Conservation (phyloP, 2,329 filamentous ascomycete species). For the Didymella pomorum region DNA sequence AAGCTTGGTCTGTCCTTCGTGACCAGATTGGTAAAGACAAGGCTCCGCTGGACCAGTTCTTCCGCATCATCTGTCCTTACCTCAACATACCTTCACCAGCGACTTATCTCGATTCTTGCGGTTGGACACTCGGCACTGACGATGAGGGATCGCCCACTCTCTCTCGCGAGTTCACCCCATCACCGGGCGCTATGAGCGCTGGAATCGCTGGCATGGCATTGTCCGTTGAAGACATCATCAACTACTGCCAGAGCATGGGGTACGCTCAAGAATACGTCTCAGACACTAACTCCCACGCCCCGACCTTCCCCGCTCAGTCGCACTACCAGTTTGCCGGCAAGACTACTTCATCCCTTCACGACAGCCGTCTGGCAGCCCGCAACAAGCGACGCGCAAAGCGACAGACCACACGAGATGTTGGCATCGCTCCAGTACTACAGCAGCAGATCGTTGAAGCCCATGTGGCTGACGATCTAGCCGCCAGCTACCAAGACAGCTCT, state of each 20-base stretch:
- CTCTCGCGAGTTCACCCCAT: slow-evolving; percentile 24
- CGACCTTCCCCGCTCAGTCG: slow-evolving; percentile 30
- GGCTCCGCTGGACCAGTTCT: slow-evolving; percentile 59
- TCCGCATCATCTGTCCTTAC: slow-evolving; percentile 55
- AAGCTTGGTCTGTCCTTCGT: slow-evolving; percentile 63
- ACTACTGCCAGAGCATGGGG: slow-evolving; percentile 34
- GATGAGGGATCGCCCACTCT: slow-evolving; percentile 32
- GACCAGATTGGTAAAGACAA: slow-evolving; percentile 59
- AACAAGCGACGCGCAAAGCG: slow-evolving; percentile 28
- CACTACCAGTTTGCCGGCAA: slow-evolving; percentile 4
- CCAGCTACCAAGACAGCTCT: neutral
- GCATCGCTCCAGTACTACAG: slow-evolving; percentile 13
- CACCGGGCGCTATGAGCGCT: slow-evolving; percentile 23
- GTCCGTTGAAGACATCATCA: slow-evolving; percentile 49
- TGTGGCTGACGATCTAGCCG: neutral
- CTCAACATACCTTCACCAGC: slow-evolving; percentile 58
- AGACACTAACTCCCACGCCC: slow-evolving; percentile 17
- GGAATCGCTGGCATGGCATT: slow-evolving; percentile 35
- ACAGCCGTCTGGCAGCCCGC: slow-evolving; percentile 21
- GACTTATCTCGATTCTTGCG: slow-evolving; percentile 57
- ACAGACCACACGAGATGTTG: slow-evolving; percentile 16
- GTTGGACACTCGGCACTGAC: slow-evolving; percentile 55
- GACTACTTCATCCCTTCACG: slow-evolving; percentile 1
- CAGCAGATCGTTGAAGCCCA: slow-evolving; percentile 19
- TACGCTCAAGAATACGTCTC: slow-evolving; percentile 31